Percentiles rank a stretch among this genome's conserved stretches.
These are phyloP conservation scores for Lachnellula suecica DNA, from an alignment of 2,329 filamentous ascomycete genomes.

Conservation along the genomic window DNA sequence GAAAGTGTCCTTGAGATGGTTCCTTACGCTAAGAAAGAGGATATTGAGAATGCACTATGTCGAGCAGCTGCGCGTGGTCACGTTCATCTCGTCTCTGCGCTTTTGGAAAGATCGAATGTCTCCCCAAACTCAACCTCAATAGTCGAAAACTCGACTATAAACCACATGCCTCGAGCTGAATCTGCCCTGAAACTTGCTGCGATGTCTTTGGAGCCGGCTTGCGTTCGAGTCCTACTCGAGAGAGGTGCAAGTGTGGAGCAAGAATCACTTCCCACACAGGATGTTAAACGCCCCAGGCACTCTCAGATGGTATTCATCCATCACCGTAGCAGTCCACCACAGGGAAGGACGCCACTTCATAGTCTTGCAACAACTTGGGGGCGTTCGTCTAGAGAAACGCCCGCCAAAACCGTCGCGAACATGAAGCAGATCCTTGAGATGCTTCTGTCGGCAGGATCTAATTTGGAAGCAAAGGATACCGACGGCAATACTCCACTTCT, in stretches of 20 bases:
- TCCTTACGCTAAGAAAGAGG: slow-evolving; percentile 11
- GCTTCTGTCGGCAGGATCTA: slow-evolving; percentile 26
- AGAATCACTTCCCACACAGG: not conserved
- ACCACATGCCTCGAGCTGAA: slow-evolving; percentile 3
- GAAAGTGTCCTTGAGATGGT: slow-evolving; percentile 15
- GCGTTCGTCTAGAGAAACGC: not conserved
- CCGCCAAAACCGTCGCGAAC: not conserved
- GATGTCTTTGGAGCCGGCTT: not conserved
- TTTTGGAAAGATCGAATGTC: slow-evolving; percentile 4
- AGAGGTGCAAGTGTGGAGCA: not conserved
- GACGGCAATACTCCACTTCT: slow-evolving; percentile 19
- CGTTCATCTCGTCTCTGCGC: slow-evolving; percentile 11
- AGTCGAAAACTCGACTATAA: not conserved
- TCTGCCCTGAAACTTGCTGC: slow-evolving; percentile 17
- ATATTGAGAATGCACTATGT: slow-evolving; percentile 17
- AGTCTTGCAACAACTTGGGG: no score
- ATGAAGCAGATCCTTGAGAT: slow-evolving; percentile 5
- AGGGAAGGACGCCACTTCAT: not conserved
- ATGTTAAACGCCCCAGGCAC: not conserved
- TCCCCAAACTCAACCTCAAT: slow-evolving; percentile 13
- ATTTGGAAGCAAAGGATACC: slow-evolving; percentile 23
- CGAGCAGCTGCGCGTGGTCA: slow-evolving; percentile 16
- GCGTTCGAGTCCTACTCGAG: not conserved
- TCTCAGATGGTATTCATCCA: not conserved
- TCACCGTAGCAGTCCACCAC: not conserved